Conservation (phyloP, 352 stramenopile genomes). For the Globisporangium solare region DNA sequence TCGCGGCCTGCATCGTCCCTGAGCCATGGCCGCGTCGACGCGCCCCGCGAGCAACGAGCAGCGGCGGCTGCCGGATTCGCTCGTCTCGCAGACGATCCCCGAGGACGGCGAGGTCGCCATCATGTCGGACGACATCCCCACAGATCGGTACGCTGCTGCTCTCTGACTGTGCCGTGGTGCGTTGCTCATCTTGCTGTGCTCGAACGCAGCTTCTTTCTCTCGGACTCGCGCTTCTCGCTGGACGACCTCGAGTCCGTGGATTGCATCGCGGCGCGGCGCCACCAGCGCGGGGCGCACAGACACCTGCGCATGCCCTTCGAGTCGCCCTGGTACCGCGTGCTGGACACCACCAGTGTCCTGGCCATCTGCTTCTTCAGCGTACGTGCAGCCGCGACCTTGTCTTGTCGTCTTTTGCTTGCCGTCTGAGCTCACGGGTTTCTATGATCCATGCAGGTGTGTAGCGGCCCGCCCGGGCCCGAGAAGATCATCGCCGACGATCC, state of each 20-base stretch:
- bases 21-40: neutral
- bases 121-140: constrained; percentile 13
- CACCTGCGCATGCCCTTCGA: constrained; percentile 3
- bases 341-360: constrained; percentile 11
- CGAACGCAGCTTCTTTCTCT: constrained; percentile 5
- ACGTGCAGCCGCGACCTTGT: neutral
- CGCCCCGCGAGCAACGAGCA: constrained; percentile 4
- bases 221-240: constrained; percentile 8
- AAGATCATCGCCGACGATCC: constrained; percentile 20
- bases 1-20: neutral
- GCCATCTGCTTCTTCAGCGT: constrained; percentile 22
- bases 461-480: constrained; percentile 15
- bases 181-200: too few relatives aligned
- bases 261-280: constrained; percentile 1
- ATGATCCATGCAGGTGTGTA: constrained; percentile 11
- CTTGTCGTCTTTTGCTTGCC: neutral
- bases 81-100: constrained; percentile 1
- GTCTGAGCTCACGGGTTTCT: too few relatives aligned
- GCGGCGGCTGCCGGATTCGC: neutral
- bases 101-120: constrained; percentile 20
- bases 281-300: constrained; percentile 5
- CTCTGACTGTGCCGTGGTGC: too few relatives aligned
- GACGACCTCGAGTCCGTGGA: constrained; percentile 20
- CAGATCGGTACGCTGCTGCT: neutral
- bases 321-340: constrained; percentile 9